Evolutionary conservation across 1,284 basidiomycete species (phyloP).

Genomic region (Melampsora abietis-canadensis): DNA sequence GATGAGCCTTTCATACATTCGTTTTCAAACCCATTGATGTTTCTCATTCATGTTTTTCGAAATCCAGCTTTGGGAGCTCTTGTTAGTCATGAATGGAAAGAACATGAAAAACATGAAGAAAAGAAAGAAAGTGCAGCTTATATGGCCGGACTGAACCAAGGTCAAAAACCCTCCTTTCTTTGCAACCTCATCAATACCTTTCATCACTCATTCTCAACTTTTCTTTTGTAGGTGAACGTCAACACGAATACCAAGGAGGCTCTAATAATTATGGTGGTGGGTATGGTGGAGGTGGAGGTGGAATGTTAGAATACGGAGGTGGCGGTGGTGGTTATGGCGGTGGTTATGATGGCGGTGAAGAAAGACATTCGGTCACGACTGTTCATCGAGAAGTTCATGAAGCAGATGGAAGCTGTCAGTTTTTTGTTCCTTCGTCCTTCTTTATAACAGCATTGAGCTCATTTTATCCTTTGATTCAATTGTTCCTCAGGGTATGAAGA

Average conservation of each 20-base stretch:
- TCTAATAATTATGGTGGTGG: not conserved
- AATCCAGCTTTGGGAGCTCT: constrained; percentile 18
- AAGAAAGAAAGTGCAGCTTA: constrained; percentile 15
- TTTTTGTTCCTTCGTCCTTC: not conserved
- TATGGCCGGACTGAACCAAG: constrained; percentile 9
- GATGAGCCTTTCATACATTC: not conserved
- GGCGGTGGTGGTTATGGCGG: not conserved
- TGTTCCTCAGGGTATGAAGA: constrained; percentile 16
- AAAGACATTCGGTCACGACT: not conserved
- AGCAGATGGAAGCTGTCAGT: constrained; percentile 19
- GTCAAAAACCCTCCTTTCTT: not conserved
- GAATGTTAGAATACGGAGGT: not conserved
- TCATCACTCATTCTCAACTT: not conserved
- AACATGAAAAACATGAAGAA: constrained; percentile 25
- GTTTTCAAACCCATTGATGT: too few relatives aligned
- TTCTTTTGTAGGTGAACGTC: not conserved
- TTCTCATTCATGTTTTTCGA: not conserved
- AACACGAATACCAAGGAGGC: not conserved
- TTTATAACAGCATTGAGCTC: not conserved
- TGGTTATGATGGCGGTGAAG: not conserved
- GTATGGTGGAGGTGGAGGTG: not conserved
- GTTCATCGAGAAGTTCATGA: constrained; percentile 5
- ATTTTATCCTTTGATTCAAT: not conserved
- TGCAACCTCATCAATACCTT: not conserved
- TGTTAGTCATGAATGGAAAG: constrained; percentile 27